Evolutionary conservation across 2,329 filamentous ascomycete genomes (phyloP).

Genomic region (Nemania sp.): DNA sequence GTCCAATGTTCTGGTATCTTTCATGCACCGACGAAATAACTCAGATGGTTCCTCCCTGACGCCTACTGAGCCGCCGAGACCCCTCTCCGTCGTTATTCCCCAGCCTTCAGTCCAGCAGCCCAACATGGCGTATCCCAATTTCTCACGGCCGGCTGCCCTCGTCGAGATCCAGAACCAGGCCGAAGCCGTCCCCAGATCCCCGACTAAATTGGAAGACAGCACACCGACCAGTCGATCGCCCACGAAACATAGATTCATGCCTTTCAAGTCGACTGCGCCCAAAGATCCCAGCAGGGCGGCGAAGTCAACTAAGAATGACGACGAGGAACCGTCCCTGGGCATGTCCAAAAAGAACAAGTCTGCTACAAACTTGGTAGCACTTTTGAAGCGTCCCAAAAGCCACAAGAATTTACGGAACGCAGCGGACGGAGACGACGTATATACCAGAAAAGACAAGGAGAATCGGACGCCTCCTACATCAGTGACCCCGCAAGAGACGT

Average conservation of each 20-base stretch:
- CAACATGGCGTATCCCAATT: slow-evolving; percentile 41
- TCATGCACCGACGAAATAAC: slow-evolving; percentile 54
- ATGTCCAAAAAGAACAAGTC: slow-evolving; percentile 80
- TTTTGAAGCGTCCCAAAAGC: slow-evolving; percentile 76
- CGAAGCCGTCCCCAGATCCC: slow-evolving; percentile 33
- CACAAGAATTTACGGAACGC: slow-evolving; percentile 65
- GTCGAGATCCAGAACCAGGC: slow-evolving; percentile 60
- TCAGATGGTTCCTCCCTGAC: slow-evolving; percentile 46
- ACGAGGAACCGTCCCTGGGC: slow-evolving; percentile 52
- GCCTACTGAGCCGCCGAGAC: slow-evolving; percentile 32
- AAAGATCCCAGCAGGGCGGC: slow-evolving; percentile 41
- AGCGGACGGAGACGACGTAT: slow-evolving; percentile 54
- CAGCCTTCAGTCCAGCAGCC: slow-evolving; percentile 32
- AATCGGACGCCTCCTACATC: slow-evolving; percentile 68
- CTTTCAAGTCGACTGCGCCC: slow-evolving; percentile 46
- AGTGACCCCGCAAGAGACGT: slow-evolving; percentile 43
- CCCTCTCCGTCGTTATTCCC: slow-evolving; percentile 30
- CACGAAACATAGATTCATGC: slow-evolving; percentile 33
- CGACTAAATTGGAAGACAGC: slow-evolving; percentile 29
- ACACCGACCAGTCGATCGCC: slow-evolving; percentile 32
- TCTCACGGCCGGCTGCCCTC: slow-evolving; percentile 51
- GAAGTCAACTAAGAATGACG: slow-evolving; percentile 47
- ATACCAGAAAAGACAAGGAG: slow-evolving; percentile 72
- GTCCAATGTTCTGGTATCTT: slow-evolving; percentile 53
- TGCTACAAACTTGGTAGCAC: slow-evolving; percentile 74